Percentiles rank a stretch among this genome's conserved stretches.
These are phyloP conservation scores for Xerophyta viscosa DNA, from an alignment of 106 monocot species.

Conservation along the genomic window DNA sequence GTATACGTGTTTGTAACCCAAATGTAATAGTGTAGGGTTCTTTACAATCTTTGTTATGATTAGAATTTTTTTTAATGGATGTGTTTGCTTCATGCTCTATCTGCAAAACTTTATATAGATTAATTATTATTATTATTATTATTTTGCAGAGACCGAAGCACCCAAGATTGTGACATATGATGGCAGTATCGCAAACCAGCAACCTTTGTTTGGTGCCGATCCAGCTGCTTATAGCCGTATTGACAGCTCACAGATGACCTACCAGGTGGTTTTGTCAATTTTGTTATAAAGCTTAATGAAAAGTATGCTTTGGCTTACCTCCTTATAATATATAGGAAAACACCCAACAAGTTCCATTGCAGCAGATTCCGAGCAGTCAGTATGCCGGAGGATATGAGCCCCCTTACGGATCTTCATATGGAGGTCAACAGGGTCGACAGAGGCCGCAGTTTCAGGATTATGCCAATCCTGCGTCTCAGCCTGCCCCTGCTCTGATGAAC, in stretches of 20 bases:
- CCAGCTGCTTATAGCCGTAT: constrained; percentile 9
- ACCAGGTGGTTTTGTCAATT: constrained; percentile 32
- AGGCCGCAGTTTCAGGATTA: constrained; percentile 27
- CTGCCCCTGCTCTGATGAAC: not conserved
- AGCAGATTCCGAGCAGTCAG: constrained; percentile 14
- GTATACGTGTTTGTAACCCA: too few relatives aligned
- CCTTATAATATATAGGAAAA: constrained; percentile 17
- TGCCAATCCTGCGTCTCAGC: constrained; percentile 6
- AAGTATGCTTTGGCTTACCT: not conserved
- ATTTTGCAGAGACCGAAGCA: constrained; percentile 32
- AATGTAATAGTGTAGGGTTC: too few relatives aligned
- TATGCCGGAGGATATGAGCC: constrained; percentile 52
- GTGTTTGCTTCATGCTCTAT: too few relatives aligned
- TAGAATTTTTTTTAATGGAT: too few relatives aligned
- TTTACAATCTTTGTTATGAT: too few relatives aligned
- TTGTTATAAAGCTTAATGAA: not conserved
- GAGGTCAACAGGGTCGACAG: constrained; percentile 43
- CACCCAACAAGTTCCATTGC: constrained; percentile 18
- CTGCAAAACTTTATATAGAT: too few relatives aligned
- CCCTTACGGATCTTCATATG: constrained; percentile 29
- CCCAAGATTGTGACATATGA: constrained; percentile 15
- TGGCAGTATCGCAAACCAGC: constrained; percentile 5
- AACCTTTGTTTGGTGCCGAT: constrained; percentile 18
- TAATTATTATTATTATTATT: too few relatives aligned
- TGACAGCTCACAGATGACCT: constrained; percentile 26